Evolutionary conservation across 768 basidiomycete species (phyloP), one percentile per base, ranked within the genome.

Genomic region (Termitomyces sp.): DNA sequence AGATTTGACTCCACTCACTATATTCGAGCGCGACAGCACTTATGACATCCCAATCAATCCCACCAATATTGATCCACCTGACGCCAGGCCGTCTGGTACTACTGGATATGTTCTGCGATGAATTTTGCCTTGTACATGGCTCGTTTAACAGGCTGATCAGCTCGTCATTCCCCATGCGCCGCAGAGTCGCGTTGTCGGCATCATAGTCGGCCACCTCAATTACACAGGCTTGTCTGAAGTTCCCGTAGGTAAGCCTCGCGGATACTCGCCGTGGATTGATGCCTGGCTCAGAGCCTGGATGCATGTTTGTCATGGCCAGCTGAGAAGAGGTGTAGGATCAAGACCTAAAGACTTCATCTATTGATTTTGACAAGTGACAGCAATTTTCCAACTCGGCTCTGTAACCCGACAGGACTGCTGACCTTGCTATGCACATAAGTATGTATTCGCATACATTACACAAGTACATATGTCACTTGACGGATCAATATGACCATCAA

Each of bases 1-100:
- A 18, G 29, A 8, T 15, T 33, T 26, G 22, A 10, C 18, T 9
- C 12, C 2, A 7, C 51, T 52, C 56, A 85, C 85, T 79, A 62
- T 84, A 86, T 61, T 75, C 76, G 10, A 86, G 63, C 29, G 83
- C 82, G 33, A 87, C 64, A 2, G 78, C 75, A 60, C 83, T 84
- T 45, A 90, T 72, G 13, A 88, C 82, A 61, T 82, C 79, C 85
- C 85, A 88, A 60, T 81, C 75, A 37, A 67, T 0, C 86, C 37
- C 85, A 9, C 80, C 80, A 55, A 87, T 75, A 62, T 86, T 85
- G 56, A 87, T 85, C 85, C 85, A 88, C 46, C 86, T 70, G 4
- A 83, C 81, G 51, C 20, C 57, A 59, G 70, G 57, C 67, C 67
- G 48, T 64, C 60, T 44, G 66, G 29, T 22, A 20, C 20, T 26